Conservation (phyloP, 2,329 filamentous ascomycete genomes). For the Nannizzia gypsea region DNA sequence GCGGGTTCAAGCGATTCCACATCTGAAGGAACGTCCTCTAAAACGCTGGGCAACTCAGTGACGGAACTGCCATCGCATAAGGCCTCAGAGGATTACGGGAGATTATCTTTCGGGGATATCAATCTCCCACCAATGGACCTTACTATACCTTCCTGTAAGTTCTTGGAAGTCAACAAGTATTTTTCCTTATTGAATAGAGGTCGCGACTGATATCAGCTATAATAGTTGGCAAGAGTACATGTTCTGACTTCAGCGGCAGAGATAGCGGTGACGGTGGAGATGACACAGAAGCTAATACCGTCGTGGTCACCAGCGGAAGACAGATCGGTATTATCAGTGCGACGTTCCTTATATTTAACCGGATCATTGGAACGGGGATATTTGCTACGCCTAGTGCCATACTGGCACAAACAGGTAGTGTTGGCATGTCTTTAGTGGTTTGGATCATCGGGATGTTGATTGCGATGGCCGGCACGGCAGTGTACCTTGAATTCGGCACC, state of each 20-base stretch:
- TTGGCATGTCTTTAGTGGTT: slow-evolving; percentile 38
- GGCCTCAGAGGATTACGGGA: neutral
- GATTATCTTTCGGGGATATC: neutral
- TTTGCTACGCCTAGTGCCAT: slow-evolving; percentile 40
- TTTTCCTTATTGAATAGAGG: neutral
- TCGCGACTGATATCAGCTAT: neutral
- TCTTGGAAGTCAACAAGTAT: neutral
- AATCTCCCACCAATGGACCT: neutral
- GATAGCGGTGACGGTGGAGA: neutral
- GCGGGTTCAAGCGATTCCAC: neutral
- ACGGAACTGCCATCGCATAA: neutral
- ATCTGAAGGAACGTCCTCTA: neutral
- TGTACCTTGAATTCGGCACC: slow-evolving; percentile 41
- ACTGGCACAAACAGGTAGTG: slow-evolving; percentile 33
- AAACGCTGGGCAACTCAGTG: neutral
- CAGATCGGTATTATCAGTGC: slow-evolving; percentile 33
- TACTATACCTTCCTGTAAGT: neutral
- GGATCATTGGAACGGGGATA: slow-evolving; percentile 40
- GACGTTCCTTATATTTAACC: slow-evolving; percentile 39
- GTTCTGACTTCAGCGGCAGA: neutral
- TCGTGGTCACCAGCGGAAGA: slow-evolving; percentile 7
- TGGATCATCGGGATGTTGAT: slow-evolving; percentile 40
- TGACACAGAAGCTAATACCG: neutral
- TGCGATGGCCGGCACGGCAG: slow-evolving; percentile 34
- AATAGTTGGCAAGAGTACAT: neutral